Base-by-base conservation (phyloP, 108 stramenopile species). In the Bacterosira constricta region DNA sequence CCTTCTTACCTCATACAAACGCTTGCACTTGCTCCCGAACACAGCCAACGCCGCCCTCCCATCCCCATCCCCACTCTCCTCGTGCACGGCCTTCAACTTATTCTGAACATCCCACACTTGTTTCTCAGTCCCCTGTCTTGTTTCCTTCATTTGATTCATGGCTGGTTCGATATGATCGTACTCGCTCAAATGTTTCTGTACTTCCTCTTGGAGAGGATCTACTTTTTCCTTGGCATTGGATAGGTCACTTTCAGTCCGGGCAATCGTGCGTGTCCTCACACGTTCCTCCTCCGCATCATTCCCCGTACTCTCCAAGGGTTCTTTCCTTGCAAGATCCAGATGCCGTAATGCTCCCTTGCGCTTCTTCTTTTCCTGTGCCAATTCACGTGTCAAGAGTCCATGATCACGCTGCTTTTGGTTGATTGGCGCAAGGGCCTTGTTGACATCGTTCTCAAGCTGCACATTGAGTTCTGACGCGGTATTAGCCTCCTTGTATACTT, bases 241-340 rank as follows among this genome's bases (percentile, higher is more conserved):
- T 51, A 80, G 46, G 30, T 85, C 74, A 35, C 58, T 35, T 64
- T 90, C 87, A 13, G 65, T 58, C 26, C 82, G 64, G 21, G 76
- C 77, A n/a, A 88, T 59, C 46, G 77, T 68, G 12, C 63, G 73
- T 32, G 77, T 83, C 10, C 86, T 60, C 1, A 36, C 46, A 1
- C 86, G 77, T 63, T 79, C 83, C 58, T 92, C 90, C 18, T 87
- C 79, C 31, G 90, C 87, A 21, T 81, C 78, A 12, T 86, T 86
- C 0, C 93, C 90, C 20, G 73, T 63, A 25, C 61, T 79, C 11
- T 70, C 73, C 2, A 83, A 17, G 35, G 91, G 86, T 63, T 92
- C 82, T 42, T 84, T 64, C 35, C 91, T 77, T 31, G 80, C 84
- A 17, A 75, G 54, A 34, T 92, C 69, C 9, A 95, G 77, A 15